A percentile compares a stretch with the other conserved stretches of the same genome.
These are phyloP conservation scores for Aspergillus ruber DNA, from an alignment of 2,329 filamentous ascomycete species.

Conservation along the genomic window DNA sequence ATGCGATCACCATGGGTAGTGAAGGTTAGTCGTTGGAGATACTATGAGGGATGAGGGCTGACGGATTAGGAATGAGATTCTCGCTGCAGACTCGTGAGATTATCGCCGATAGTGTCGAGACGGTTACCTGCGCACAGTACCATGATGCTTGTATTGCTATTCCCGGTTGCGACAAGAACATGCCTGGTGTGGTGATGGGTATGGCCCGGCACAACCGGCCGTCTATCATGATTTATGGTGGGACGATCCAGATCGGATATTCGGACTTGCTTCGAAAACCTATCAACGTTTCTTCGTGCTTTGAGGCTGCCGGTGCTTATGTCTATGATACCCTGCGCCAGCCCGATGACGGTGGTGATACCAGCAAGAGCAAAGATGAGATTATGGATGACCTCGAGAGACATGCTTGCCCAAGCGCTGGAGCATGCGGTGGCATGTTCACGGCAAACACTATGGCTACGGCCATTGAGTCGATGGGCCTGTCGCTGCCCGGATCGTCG, in stretches of 20 bases:
- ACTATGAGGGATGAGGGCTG: constrained; percentile 7
- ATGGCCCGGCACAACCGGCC: constrained; percentile 87
- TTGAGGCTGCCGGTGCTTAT: constrained; percentile 79
- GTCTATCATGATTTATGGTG: constrained; percentile 92
- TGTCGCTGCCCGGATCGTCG: constrained; percentile 75
- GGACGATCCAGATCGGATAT: constrained; percentile 83
- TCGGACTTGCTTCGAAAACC: constrained; percentile 66
- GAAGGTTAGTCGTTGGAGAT: constrained; percentile 54
- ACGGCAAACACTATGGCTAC: constrained; percentile 93
- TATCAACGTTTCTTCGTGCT: constrained; percentile 84
- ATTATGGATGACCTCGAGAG: constrained; percentile 77
- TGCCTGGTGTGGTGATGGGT: constrained; percentile 88
- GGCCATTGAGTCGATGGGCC: constrained; percentile 81
- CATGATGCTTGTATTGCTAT: constrained; percentile 92
- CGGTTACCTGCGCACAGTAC: constrained; percentile 82
- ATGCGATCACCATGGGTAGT: constrained; percentile 91
- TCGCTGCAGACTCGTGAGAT: constrained; percentile 85
- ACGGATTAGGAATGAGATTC: constrained; percentile 72
- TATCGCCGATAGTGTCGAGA: constrained; percentile 91
- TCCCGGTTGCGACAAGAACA: constrained; percentile 95
- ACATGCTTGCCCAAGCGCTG: constrained; percentile 69
- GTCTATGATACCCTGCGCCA: constrained; percentile 67
- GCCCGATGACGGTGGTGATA: constrained; percentile 58
- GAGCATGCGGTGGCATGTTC: constrained; percentile 88
- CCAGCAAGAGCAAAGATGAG: constrained; percentile 64